Evolutionary conservation across 116 monocot genomes (phyloP).

Genomic region (Trichopus zeylanicus): DNA sequence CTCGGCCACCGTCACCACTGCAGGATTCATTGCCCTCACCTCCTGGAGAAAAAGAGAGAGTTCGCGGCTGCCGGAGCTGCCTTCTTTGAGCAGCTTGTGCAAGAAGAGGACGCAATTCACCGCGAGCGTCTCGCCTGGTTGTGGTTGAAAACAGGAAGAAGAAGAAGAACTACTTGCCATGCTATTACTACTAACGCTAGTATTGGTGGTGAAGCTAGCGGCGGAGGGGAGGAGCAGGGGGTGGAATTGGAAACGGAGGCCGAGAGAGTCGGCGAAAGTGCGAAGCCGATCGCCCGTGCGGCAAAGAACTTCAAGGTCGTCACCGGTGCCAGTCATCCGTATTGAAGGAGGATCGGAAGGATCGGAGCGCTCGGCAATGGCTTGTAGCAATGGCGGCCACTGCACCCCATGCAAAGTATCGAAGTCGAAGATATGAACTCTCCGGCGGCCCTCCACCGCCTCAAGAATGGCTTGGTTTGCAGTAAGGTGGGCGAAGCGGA

Average conservation of each 20-base stretch:
- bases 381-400: slow-evolving; percentile 92
- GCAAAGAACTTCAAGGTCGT: slow-evolving; percentile 46
- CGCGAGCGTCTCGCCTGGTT: slow-evolving; percentile 59
- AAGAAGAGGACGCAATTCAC: slow-evolving; percentile 71
- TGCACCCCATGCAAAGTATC: slow-evolving; percentile 82
- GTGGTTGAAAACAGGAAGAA: slow-evolving; percentile 28
- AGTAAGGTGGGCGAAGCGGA: slow-evolving; percentile 91
- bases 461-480: slow-evolving; percentile 98
- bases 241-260: slow-evolving; percentile 71
- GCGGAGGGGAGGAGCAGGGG: slow-evolving; percentile 46
- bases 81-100: slow-evolving; percentile 46
- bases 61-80: slow-evolving; percentile 17
- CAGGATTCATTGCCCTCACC: slow-evolving; percentile 54
- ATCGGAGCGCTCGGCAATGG: slow-evolving; percentile 61
- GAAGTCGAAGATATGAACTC: slow-evolving; percentile 81
- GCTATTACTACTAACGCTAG: not conserved
- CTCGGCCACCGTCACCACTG: slow-evolving; percentile 62
- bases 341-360: slow-evolving; percentile 43
- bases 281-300: slow-evolving; percentile 73
- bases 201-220: not conserved
- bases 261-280: slow-evolving; percentile 58
- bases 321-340: slow-evolving; percentile 76
- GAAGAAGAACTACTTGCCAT: not conserved
- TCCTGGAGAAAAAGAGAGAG: slow-evolving; percentile 31
- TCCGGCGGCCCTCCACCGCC: slow-evolving; percentile 38